Percentiles rank a stretch among this genome's conserved stretches.
Conservation (phyloP, 805 yeast genomes). For the Candida saitoana region DNA sequence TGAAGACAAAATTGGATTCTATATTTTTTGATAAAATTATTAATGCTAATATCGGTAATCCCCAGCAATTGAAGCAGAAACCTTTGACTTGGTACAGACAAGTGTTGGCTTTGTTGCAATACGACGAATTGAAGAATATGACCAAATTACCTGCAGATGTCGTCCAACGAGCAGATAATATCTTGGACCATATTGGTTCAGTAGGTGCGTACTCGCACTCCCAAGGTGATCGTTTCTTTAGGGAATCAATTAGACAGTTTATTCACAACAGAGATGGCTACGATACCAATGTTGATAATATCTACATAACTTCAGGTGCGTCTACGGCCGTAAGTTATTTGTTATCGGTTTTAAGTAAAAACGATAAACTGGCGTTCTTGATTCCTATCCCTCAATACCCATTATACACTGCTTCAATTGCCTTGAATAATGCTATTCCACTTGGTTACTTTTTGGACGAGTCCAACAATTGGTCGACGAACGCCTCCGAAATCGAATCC, state of each 20-base stretch:
- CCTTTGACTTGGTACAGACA: slow-evolving; percentile 96
- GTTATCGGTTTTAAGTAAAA: slow-evolving; percentile 64
- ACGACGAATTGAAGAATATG: slow-evolving; percentile 53
- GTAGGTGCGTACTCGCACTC: slow-evolving; percentile 95
- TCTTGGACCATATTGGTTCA: slow-evolving; percentile 66
- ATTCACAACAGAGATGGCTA: slow-evolving; percentile 74
- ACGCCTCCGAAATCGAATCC: slow-evolving; percentile 57
- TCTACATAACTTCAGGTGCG: slow-evolving; percentile 90
- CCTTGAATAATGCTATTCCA: slow-evolving; percentile 76
- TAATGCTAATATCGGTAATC: slow-evolving; percentile 94
- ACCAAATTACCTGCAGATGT: slow-evolving; percentile 65
- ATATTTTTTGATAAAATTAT: slow-evolving; percentile 78
- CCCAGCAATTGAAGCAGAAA: slow-evolving; percentile 91
- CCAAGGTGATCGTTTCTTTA: slow-evolving; percentile 72
- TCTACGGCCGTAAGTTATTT: slow-evolving; percentile 87
- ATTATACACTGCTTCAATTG: slow-evolving; percentile 88
- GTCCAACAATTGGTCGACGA: slow-evolving; percentile 76
- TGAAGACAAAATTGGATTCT: slow-evolving; percentile 41
- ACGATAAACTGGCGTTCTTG: slow-evolving; percentile 68
- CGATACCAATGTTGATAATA: slow-evolving; percentile 59
- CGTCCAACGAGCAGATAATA: slow-evolving; percentile 57
- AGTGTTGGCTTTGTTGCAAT: slow-evolving; percentile 79
- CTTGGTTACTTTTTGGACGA: slow-evolving; percentile 87
- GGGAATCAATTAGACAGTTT: slow-evolving; percentile 78
- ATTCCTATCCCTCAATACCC: slow-evolving; percentile 99